Percentiles rank a stretch among this genome's conserved stretches.
These are phyloP conservation scores for Linaria vulgaris DNA, from an alignment of 257 asterid genomes.

Conservation along the genomic window DNA sequence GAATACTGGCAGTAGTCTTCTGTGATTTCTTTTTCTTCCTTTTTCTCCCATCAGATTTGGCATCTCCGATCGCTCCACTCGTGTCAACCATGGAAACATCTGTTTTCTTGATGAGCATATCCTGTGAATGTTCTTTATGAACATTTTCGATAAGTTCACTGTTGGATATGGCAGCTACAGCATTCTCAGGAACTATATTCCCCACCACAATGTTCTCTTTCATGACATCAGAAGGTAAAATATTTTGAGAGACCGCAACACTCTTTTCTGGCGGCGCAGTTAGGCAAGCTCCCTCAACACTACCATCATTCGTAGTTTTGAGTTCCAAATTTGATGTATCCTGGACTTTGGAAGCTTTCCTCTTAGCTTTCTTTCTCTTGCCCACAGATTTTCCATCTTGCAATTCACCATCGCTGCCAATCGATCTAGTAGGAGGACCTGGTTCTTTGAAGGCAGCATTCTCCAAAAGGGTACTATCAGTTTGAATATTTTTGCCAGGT, in stretches of 20 bases:
- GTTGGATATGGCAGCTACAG: neutral
- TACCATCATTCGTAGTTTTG: neutral
- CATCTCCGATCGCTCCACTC: slow-evolving; percentile 28
- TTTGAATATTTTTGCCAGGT: neutral
- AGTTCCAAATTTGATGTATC: neutral
- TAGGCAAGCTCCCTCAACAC: neutral
- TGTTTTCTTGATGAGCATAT: slow-evolving; percentile 23
- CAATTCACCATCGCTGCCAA: neutral
- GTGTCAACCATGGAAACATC: slow-evolving; percentile 27
- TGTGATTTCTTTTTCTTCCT: slow-evolving; percentile 40
- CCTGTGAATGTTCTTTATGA: slow-evolving; percentile 24
- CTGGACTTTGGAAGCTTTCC: neutral
- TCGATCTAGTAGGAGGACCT: no score
- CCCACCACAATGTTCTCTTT: slow-evolving; percentile 19
- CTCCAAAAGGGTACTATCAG: no score
- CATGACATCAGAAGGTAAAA: slow-evolving; percentile 16
- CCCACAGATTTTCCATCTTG: neutral
- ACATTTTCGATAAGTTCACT: slow-evolving; percentile 17
- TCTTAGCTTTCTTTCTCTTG: neutral
- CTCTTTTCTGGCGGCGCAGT: neutral
- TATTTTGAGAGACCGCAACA: neutral
- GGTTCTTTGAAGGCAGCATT: no score
- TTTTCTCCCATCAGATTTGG: slow-evolving; percentile 34
- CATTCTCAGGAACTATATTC: neutral
- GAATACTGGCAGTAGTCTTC: slow-evolving; percentile 32